Evolutionary conservation across 768 basidiomycete species (phyloP), one percentile per base, ranked within the genome.

Genomic region (Termitomyces sp.): DNA sequence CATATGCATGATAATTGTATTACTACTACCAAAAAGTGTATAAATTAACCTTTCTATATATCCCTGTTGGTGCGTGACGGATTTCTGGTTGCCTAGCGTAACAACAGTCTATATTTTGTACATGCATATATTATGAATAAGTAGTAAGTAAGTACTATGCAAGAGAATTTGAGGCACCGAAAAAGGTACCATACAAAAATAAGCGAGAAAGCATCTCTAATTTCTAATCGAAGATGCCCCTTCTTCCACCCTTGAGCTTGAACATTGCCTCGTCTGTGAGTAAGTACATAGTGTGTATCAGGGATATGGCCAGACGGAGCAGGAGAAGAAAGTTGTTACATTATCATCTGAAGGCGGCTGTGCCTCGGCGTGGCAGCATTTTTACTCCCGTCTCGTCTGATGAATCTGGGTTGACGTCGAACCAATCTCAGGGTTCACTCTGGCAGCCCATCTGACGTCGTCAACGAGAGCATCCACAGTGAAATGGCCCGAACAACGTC

Each of bases 401-500:
- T 60, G 56, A 40, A 48, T 40, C 39, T 32, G 36, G 44, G 40
- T 60, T 64, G 58, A 58, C 58, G 56, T 59, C 62, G 35, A 57
- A 42, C 52, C 31, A 31, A 46, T 40, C 20, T 16, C 49, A 61
- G 60, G 50, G 22, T 43, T 60, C 58, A n/a, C n/a, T n/a, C n/a
- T n/a, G n/a, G n/a, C n/a, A 38, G 59, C 60, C 50, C 59, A 59
- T 57, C 52, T 56, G 55, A 63, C 63, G 38, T 54, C 59, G 46
- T 63, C 66, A 46, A 36, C 53, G 29, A 41, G 23, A 35, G 10
- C 57, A 59, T n/a, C 29, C 53, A 51, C 25, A 55, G 66, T 43
- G 53, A 52, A 12, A 63, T 61, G 58, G 15, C 60, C 38, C 61
- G 65, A 56, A 58, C 66, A 25, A 59, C 65, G 27, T 66, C 67